These are phyloP conservation scores for Hymenoscyphus occultus DNA, from an alignment of 2,329 filamentous ascomycete species.

Conservation along the genomic window DNA sequence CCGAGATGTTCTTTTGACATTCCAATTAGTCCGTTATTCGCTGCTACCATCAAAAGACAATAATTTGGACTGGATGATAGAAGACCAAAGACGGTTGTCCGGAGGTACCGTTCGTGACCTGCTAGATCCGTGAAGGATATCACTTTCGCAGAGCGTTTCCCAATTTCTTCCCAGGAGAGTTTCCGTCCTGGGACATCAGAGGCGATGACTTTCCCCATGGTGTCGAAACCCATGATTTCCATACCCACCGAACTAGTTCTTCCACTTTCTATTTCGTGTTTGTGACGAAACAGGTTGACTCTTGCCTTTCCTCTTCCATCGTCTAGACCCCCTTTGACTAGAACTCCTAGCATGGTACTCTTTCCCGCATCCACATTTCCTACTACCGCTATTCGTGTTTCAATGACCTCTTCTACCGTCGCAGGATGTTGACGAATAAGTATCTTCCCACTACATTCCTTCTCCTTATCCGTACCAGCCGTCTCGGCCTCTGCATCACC, in stretches of 20 bases:
- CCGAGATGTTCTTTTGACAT: constrained; percentile 99
- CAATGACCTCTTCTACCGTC: constrained; percentile 82
- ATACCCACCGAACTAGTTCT: constrained; percentile 95
- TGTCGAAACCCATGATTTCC: constrained; percentile 98
- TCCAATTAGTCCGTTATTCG: constrained; percentile 93
- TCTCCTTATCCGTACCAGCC: constrained; percentile 60
- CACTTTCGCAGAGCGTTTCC: constrained; percentile 90
- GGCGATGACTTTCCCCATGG: constrained; percentile 74
- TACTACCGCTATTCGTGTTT: constrained; percentile 94
- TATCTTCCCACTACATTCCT: constrained; percentile 78
- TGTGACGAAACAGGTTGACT: constrained; percentile 94
- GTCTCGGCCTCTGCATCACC: constrained; percentile 59
- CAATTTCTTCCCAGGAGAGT: constrained; percentile 97
- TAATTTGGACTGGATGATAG: constrained; percentile 95
- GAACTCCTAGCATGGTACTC: constrained; percentile 89
- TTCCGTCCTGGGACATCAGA: constrained; percentile 81
- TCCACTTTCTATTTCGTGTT: constrained; percentile 95
- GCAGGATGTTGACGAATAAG: constrained; percentile 73
- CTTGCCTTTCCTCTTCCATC: constrained; percentile 91
- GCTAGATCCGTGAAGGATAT: constrained; percentile 95
- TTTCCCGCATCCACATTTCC: constrained; percentile 98
- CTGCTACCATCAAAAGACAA: constrained; percentile 95
- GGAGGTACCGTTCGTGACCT: constrained; percentile 90
- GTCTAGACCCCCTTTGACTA: constrained; percentile 93
- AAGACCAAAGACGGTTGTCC: constrained; percentile 94